Conservation (phyloP, 352 stramenopile species). For the Phytophthora citrophthora region DNA sequence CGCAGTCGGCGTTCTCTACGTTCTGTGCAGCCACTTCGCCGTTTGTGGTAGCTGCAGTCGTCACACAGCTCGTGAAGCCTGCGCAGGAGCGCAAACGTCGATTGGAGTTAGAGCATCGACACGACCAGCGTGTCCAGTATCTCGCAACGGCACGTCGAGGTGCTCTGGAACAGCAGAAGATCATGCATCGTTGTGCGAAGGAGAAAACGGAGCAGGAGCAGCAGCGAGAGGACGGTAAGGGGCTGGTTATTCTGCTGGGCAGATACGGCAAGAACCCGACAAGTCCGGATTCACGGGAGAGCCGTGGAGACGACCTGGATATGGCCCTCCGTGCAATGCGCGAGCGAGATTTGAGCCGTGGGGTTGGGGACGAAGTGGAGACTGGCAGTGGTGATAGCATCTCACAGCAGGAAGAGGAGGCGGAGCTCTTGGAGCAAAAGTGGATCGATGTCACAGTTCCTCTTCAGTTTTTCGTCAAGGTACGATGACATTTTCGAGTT, state of each 20-base stretch:
- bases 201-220: conserved; percentile 67
- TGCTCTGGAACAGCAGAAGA: conserved; percentile 72
- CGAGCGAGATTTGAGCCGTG: conserved; percentile 27
- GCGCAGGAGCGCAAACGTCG: conserved; percentile 66
- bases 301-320: conserved; percentile 22
- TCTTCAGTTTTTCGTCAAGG: conserved; percentile 83
- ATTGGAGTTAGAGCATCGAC: conserved; percentile 49
- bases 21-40: conserved; percentile 78
- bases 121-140: conserved; percentile 62
- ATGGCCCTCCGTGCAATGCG: conserved; percentile 22
- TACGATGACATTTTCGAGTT: conserved; percentile 17
- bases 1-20: conserved; percentile 70
- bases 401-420: conserved; percentile 25
- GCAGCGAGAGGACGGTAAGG: conserved; percentile 47
- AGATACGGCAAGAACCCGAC: conserved; percentile 83
- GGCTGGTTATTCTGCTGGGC: conserved; percentile 73
- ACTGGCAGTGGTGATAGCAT: conserved; percentile 15
- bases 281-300: conserved; percentile 47
- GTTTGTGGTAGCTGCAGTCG: conserved; percentile 67
- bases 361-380: conserved; percentile 29
- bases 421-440: conserved; percentile 44
- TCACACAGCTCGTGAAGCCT: conserved; percentile 73
- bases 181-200: conserved; percentile 70
- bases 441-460: conserved; percentile 85
- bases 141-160: conserved; percentile 54